A percentile compares a stretch with the other conserved stretches of the same genome.
phyloP scores from a whole-genome alignment of 129 eudicot genomes.

The Oenanthe sinensis region DNA sequence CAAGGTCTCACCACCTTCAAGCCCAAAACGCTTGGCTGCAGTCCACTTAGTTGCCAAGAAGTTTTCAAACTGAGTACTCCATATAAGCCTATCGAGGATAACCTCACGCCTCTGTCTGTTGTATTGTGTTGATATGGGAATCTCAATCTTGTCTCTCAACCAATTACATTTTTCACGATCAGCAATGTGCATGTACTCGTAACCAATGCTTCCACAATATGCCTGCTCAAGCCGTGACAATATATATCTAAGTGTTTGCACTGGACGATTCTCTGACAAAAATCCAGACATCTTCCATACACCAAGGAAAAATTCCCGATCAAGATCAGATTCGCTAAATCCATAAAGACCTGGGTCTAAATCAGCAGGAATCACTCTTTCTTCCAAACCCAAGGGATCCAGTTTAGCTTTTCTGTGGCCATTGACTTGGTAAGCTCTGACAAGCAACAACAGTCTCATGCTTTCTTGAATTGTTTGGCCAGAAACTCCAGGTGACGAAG shows the following conservation, averaged over 20 bases:
- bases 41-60: slow-evolving; percentile 98
- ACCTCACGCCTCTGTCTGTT: slow-evolving; percentile 81
- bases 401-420: slow-evolving; percentile 91
- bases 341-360: slow-evolving; percentile 79
- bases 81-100: slow-evolving; percentile 83
- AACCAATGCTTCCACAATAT: slow-evolving; percentile 83
- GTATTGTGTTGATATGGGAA: slow-evolving; percentile 82
- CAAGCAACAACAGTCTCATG: slow-evolving; percentile 80
- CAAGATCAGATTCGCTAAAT: slow-evolving; percentile 82
- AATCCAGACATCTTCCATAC: slow-evolving; percentile 92
- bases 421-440: slow-evolving; percentile 93
- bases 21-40: slow-evolving; percentile 94
- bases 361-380: slow-evolving; percentile 65
- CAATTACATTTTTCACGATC: slow-evolving; percentile 90
- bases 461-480: slow-evolving; percentile 97
- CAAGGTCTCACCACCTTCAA: slow-evolving; percentile 93
- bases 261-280: slow-evolving; percentile 94
- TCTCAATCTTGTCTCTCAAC: slow-evolving; percentile 86
- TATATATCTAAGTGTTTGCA: slow-evolving; percentile 79
- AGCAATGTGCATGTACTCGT: slow-evolving; percentile 95
- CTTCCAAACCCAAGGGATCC: slow-evolving; percentile 75
- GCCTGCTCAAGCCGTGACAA: slow-evolving; percentile 93
- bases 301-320: slow-evolving; percentile 87
- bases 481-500: slow-evolving; percentile 86
- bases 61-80: slow-evolving; percentile 97